phyloP scores from a whole-genome alignment of 75 land plant species.

The Sequoiadendron giganteum region DNA sequence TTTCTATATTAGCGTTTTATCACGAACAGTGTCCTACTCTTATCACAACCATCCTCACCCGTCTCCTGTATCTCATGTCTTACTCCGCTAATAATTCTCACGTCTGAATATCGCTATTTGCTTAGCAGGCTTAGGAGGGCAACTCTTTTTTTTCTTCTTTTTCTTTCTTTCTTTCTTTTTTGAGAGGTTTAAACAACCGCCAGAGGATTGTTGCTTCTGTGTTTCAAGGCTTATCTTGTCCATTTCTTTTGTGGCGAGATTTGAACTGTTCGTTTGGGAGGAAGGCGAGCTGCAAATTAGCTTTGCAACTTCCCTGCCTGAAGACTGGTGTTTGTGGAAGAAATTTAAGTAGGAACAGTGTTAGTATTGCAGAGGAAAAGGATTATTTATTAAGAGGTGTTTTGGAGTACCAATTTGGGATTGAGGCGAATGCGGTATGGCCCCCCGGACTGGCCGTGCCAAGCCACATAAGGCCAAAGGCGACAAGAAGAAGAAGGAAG shows the following conservation, averaged over 20 bases:
- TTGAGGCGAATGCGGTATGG: constrained; percentile 43
- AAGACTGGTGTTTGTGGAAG: neutral
- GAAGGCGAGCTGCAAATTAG: neutral
- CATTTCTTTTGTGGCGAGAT: neutral
- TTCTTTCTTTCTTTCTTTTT: neutral
- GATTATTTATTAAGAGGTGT: neutral
- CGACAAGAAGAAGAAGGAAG: constrained; percentile 96
- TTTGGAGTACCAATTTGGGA: neutral
- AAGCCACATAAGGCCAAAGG: constrained; percentile 76
- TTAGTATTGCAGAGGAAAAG: neutral
- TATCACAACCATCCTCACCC: too few species aligned
- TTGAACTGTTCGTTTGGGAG: neutral
- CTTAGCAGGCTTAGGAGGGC: neutral
- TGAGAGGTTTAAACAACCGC: neutral
- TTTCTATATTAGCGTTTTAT: constrained; percentile 1
- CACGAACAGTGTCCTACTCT: neutral
- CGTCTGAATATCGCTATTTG: neutral
- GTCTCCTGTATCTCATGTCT: neutral
- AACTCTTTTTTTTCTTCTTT: neutral
- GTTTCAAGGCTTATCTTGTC: neutral
- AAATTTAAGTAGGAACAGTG: too few species aligned
- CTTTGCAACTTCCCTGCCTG: neutral
- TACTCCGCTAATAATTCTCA: neutral
- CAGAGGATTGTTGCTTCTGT: neutral
- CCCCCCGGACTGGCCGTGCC: constrained; percentile 70